These are phyloP conservation scores for Hebeloma cylindrosporum DNA, from an alignment of 768 basidiomycete genomes.

Conservation along the genomic window DNA sequence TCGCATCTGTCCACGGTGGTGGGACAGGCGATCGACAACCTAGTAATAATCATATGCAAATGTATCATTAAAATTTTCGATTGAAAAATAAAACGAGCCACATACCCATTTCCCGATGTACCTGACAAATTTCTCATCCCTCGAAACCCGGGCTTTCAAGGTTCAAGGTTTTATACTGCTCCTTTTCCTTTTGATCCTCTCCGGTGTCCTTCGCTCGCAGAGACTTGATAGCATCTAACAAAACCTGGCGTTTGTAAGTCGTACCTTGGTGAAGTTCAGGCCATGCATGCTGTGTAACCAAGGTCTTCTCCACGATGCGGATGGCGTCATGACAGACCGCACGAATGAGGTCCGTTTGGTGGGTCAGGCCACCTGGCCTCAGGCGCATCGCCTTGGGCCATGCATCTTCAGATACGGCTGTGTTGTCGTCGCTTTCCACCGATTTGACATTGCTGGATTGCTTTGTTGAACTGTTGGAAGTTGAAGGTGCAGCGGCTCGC, in stretches of 20 bases:
- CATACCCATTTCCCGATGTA: constrained; percentile 10
- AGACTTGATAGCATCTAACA: not conserved
- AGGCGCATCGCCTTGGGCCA: constrained; percentile 1
- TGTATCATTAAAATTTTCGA: not conserved
- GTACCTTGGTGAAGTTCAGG: not conserved
- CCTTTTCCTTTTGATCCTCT: no score
- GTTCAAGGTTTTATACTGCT: no score
- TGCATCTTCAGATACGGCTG: not conserved
- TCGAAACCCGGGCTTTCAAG: not conserved
- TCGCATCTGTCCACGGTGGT: constrained; percentile 2
- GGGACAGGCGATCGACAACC: constrained; percentile 12
- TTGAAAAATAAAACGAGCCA: not conserved
- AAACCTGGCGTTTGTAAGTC: not conserved
- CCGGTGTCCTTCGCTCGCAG: not conserved
- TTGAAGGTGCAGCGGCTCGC: no score
- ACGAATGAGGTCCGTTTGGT: not conserved
- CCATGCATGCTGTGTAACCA: constrained; percentile 4
- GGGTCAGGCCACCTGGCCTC: not conserved
- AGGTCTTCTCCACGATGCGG: not conserved
- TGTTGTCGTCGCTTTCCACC: not conserved
- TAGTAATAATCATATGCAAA: no score
- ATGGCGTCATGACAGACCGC: constrained; percentile 3
- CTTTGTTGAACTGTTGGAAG: no score
- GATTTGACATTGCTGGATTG: no score
- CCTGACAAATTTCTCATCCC: constrained; percentile 6